These are phyloP conservation scores for Andrographis paniculata DNA, from an alignment of 305 asterid genomes.

Conservation along the genomic window DNA sequence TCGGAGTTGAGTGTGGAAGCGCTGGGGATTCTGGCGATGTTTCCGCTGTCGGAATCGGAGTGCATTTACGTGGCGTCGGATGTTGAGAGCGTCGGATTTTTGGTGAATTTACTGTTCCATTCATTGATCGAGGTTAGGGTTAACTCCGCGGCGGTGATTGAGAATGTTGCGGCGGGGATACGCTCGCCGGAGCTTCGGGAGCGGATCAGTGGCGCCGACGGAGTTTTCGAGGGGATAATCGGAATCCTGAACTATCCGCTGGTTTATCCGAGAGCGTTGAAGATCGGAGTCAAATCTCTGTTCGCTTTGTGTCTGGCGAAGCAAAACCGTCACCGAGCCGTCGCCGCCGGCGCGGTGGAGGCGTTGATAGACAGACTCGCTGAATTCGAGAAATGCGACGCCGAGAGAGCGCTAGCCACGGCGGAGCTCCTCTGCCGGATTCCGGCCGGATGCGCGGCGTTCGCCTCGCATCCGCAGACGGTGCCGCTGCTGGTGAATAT, in stretches of 20 bases:
- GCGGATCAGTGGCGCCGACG: slow-evolving; percentile 51
- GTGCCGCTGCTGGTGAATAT: slow-evolving; percentile 71
- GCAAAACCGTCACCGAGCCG: slow-evolving; percentile 76
- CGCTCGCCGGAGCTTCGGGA: slow-evolving; percentile 74
- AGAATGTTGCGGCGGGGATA: slow-evolving; percentile 49
- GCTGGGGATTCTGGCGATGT: slow-evolving; percentile 54
- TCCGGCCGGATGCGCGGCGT: slow-evolving; percentile 66
- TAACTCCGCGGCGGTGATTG: slow-evolving; percentile 80
- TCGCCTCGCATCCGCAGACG: slow-evolving; percentile 64
- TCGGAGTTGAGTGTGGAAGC: slow-evolving; percentile 57
- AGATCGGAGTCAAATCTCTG: slow-evolving; percentile 65
- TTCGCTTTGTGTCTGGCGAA: slow-evolving; percentile 79
- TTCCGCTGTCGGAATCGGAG: slow-evolving; percentile 56
- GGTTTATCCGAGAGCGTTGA: slow-evolving; percentile 59
- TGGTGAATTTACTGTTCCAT: slow-evolving; percentile 70
- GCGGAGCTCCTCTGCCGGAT: slow-evolving; percentile 85
- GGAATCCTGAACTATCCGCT: slow-evolving; percentile 57
- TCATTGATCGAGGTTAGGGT: slow-evolving; percentile 71
- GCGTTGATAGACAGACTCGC: slow-evolving; percentile 51
- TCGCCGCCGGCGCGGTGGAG: slow-evolving; percentile 69
- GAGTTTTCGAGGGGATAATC: slow-evolving; percentile 64
- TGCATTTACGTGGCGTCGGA: slow-evolving; percentile 57
- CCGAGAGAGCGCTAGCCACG: slow-evolving; percentile 90
- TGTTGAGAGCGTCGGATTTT: slow-evolving; percentile 34
- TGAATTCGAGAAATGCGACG: slow-evolving; percentile 77